Percentiles rank a stretch among this genome's conserved stretches.
Conservation (phyloP, 176 grass and related monocot genomes). For the Avena insularis region DNA sequence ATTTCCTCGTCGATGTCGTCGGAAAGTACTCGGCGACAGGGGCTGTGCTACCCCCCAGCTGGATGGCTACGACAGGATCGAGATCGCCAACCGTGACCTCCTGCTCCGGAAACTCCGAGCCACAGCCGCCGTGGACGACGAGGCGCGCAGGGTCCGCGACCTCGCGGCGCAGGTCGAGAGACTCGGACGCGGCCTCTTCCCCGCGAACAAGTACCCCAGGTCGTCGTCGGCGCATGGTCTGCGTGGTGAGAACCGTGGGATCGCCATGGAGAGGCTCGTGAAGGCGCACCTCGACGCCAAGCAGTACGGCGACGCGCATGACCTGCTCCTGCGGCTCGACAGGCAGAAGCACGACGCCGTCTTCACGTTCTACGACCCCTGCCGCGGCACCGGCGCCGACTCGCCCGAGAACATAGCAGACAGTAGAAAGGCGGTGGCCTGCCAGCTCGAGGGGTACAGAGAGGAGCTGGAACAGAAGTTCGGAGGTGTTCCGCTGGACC, state of each 20-base stretch:
- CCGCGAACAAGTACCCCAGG: neutral
- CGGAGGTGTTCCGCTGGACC: neutral
- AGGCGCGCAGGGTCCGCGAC: neutral
- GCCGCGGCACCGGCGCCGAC: neutral
- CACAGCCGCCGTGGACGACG: neutral
- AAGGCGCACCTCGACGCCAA: constrained; percentile 13
- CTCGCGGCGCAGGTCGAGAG: neutral
- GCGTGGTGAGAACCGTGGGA: neutral
- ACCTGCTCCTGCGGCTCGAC: constrained; percentile 9
- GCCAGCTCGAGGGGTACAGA: neutral
- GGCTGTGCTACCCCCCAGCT: neutral
- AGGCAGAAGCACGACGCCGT: neutral
- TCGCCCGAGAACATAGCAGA: neutral
- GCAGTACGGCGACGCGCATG: constrained; percentile 1
- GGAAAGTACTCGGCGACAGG: too few relatives aligned
- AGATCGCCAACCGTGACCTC: neutral
- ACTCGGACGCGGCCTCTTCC: neutral
- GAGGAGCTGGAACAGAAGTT: neutral
- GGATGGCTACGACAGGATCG: neutral
- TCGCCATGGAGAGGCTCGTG: neutral
- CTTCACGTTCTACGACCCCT: neutral
- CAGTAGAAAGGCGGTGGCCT: neutral
- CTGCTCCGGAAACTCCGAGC: neutral
- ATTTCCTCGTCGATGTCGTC: too few relatives aligned
- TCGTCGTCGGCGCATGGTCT: neutral